Evolutionary conservation across 495 filamentous ascomycete species (phyloP).

Genomic region (Lasiosphaeria ovina): DNA sequence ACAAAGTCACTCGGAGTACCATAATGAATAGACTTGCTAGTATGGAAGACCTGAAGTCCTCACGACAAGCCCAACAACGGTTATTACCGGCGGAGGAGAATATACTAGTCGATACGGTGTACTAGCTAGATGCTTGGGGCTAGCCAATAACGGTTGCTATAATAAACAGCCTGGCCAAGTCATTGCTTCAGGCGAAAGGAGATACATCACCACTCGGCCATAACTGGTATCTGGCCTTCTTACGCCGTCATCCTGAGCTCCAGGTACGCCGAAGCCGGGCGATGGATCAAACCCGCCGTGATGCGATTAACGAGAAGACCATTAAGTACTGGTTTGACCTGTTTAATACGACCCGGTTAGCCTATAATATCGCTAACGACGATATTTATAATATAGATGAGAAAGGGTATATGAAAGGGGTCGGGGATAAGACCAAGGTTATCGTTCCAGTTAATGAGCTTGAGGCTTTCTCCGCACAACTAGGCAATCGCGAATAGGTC

Average conservation of each 20-base stretch:
- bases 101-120: neutral
- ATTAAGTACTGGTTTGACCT: slow-evolving; percentile 1
- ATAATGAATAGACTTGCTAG: neutral
- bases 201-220: neutral
- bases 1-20: neutral
- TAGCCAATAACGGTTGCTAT: neutral
- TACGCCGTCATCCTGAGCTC: neutral
- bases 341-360: neutral
- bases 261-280: neutral
- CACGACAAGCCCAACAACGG: neutral
- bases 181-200: neutral
- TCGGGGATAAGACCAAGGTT: neutral
- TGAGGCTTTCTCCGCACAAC: neutral
- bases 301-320: neutral
- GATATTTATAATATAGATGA: slow-evolving; percentile 2
- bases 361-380: neutral
- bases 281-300: neutral
- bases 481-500: slow-evolving; percentile 1
- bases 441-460: slow-evolving; percentile 1
- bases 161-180: neutral
- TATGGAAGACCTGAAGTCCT: neutral
- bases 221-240: neutral
- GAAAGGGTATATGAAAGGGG: neutral
- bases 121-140: slow-evolving; percentile 3
- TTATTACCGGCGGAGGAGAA: neutral